Base-by-base conservation (phyloP, 2,329 filamentous ascomycete genomes). In the Scedosporium minutisporum region DNA sequence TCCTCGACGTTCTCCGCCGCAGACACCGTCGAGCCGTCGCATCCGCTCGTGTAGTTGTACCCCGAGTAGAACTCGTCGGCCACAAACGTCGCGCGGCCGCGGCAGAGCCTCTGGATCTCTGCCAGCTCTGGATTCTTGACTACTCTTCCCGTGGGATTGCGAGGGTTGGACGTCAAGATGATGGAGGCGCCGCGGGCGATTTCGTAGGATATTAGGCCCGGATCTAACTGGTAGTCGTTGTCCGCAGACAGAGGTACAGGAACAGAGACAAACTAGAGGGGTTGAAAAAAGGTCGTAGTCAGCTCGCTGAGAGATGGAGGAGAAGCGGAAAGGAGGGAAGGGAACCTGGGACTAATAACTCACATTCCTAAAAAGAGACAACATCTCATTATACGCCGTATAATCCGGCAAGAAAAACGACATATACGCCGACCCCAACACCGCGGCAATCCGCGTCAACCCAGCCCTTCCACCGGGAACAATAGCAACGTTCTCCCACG, bases 341-440 rank as follows among this genome's bases (percentile, higher is more conserved):
- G 51, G 12, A n/a, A 6, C 21, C 21, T 7, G 27, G 5, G 2
- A 1, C 5, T 4, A 25, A 51, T n/a, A 18, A 73, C 82, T 68
- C 70, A 87, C 85, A 75, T 96, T 96, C 77, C 90, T 92, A 83
- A 97, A 97, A 64, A 97, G 80, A 63, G 88, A 91, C 77, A 97
- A 77, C 93, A 97, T 97, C 80, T 97, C 93, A 71, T 96, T 96
- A 80, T 97, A 97, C 2, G 93, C 93, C 3, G 93, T 96, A 78
- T 97, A 97, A 74, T 97, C 90, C 57, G 91, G 91, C 72, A 96
- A 90, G 76, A 96, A 96, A 82, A 97, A 97, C 51, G 89, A 91
- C 66, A 97, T 81, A 71, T 96, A 96, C 62, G 92, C 88, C 74
- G 96, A 96, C 66, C 93, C 93, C 68, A 97, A 78, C 5, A 97